Evolutionary conservation across 1,284 basidiomycete species (phyloP), one percentile per base, ranked within the genome.

Genomic region (Trichosporon sp.): DNA sequence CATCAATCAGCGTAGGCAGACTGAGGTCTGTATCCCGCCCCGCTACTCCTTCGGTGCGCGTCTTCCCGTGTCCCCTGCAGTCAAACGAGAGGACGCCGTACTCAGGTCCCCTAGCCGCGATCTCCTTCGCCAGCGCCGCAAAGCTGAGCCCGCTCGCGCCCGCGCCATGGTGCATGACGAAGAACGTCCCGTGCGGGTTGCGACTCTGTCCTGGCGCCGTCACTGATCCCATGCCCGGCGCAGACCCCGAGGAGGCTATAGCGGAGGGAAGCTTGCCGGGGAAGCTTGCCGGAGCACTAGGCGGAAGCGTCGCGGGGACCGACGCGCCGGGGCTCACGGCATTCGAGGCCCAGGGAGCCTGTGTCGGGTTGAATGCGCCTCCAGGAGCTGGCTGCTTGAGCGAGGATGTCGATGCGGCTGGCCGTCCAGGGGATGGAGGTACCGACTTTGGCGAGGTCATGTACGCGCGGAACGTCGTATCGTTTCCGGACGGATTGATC

Each of bases 151-250:
- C 96, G 0, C 91, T 91, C 78, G 93, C 94, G 1, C 97, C 96
- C 0, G 93, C 96, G 0, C 97, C 96, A 77, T 99, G 96, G 79
- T 98, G 95, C 81, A 93, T 93, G 1, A 98, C 87, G 78, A 98
- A 88, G 2, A 96, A 89, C 0, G 90, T 89, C 7, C 85, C 86
- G 2, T 84, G 83, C n/a, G 86, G 68, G 35, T 73, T 73, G 7
- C n/a, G 7, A 1, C 43, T 67, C 32, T 63, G 59, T 31, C 59
- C 59, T 12, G 59, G 59, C 32, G 59, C 59, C 59, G 59, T 63
- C 14, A 63, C 59, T 7, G 59, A 63, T 1, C 59, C 59, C 32
- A 37, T 35, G 14, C 32, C 16, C 59, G 59, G 59, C 14, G 59
- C 59, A 5, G 14, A 8, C 1, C 59, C 59, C 3, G 56, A 31